Conservation (phyloP, 768 basidiomycete species). For the Grammothele lineata region DNA sequence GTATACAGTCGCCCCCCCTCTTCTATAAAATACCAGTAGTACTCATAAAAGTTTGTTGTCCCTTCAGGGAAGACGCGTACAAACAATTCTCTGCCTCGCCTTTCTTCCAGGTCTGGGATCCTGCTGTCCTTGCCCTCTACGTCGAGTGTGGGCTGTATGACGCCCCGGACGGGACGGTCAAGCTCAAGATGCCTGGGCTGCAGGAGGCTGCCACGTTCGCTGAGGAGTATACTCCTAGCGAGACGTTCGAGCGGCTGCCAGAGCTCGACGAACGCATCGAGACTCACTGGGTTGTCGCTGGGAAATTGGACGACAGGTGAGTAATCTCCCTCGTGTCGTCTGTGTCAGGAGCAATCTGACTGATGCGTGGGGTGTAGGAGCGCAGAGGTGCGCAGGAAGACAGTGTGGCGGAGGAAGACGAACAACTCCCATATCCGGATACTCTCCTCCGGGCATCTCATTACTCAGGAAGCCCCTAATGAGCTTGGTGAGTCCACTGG, state of each 20-base stretch:
- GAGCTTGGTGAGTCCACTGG: conserved; percentile 27
- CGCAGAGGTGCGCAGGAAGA: conserved; percentile 7
- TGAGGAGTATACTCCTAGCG: conserved; percentile 34
- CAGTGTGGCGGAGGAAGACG: conserved; percentile 27
- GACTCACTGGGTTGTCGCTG: conserved; percentile 55
- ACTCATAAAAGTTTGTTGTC: too few relatives aligned
- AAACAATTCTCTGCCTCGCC: conserved; percentile 43
- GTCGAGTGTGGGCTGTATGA: conserved; percentile 52
- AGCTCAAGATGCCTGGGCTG: conserved; percentile 61
- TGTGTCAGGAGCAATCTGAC: background rate
- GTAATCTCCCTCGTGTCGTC: conserved; percentile 20
- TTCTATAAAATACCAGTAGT: background rate
- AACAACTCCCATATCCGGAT: conserved; percentile 33
- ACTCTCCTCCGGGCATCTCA: conserved; percentile 29
- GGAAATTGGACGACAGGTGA: conserved; percentile 31
- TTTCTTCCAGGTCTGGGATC: conserved; percentile 74
- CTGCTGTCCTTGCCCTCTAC: conserved; percentile 54
- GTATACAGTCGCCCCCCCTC: conserved; percentile 5
- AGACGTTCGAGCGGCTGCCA: conserved; percentile 34
- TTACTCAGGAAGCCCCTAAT: conserved; percentile 27
- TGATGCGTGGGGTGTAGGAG: too few relatives aligned
- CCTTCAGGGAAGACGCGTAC: conserved; percentile 55
- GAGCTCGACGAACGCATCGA: conserved; percentile 45
- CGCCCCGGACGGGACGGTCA: conserved; percentile 36
- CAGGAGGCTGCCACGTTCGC: conserved; percentile 63